Conservation (phyloP, 768 basidiomycete genomes). For the Gloeopeniophorella convolvens region DNA sequence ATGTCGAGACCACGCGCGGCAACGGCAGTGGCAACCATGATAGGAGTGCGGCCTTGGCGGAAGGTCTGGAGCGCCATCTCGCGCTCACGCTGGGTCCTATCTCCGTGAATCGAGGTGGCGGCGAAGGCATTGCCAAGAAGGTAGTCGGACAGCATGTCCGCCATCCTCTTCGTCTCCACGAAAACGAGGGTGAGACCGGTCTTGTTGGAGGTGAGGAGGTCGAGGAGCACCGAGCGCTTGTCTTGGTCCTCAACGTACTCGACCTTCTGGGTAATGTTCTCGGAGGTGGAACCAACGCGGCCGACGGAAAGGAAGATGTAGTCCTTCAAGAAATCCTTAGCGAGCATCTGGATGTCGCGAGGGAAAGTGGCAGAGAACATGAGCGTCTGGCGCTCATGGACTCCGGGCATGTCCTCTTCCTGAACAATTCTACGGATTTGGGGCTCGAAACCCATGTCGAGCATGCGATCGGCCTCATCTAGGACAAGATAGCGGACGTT, state of each 20-base stretch:
- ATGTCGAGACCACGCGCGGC: conserved; percentile 99
- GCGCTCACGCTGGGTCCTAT: conserved; percentile 95
- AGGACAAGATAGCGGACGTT: conserved; percentile 98
- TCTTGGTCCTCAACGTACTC: conserved; percentile 97
- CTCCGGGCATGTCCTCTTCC: conserved; percentile 97
- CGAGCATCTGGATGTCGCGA: conserved; percentile 95
- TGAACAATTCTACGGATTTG: conserved; percentile 98
- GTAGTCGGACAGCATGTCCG: conserved; percentile 97
- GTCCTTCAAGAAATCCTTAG: conserved; percentile 94
- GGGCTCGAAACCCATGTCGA: conserved; percentile 99
- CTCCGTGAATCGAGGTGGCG: conserved; percentile 97
- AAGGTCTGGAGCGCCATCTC: conserved; percentile 94
- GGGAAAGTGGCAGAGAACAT: conserved; percentile 99
- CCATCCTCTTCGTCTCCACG: conserved; percentile 99
- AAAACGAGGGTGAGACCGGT: conserved; percentile 88
- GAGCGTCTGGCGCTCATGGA: conserved; percentile 87
- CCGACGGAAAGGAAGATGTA: conserved; percentile 99
- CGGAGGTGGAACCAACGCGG: conserved; percentile 95
- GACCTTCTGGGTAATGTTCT: conserved; percentile 99
- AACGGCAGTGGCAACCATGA: conserved; percentile 97
- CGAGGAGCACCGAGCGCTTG: conserved; percentile 94
- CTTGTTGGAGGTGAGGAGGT: conserved; percentile 80
- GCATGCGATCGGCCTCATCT: conserved; percentile 99
- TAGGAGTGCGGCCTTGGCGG: conserved; percentile 89
- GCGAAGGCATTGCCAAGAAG: conserved; percentile 74